These are phyloP conservation scores for Paraphoma chrysanthemicola DNA, from an alignment of 2,329 filamentous ascomycete species.

Conservation along the genomic window DNA sequence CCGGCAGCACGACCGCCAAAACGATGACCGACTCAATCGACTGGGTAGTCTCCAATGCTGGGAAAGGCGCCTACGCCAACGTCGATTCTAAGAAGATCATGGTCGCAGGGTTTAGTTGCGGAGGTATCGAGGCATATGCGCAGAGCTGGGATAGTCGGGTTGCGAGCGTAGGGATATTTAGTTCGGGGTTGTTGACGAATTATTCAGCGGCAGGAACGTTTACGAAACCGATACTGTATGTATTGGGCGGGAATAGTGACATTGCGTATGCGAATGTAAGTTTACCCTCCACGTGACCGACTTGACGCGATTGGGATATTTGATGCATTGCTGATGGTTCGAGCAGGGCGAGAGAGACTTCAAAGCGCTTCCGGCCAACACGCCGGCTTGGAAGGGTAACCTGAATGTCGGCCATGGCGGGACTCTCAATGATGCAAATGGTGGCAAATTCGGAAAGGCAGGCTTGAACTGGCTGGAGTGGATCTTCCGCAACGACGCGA, in stretches of 20 bases:
- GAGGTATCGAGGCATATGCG: slow-evolving; percentile 22
- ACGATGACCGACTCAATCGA: slow-evolving; percentile 20
- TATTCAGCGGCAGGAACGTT: slow-evolving; percentile 9
- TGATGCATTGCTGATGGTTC: background rate
- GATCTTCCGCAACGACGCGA: slow-evolving; percentile 16
- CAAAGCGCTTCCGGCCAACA: slow-evolving; percentile 13
- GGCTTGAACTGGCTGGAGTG: slow-evolving; percentile 21
- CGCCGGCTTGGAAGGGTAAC: slow-evolving; percentile 28
- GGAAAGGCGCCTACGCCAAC: slow-evolving; percentile 22
- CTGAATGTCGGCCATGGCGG: slow-evolving; percentile 27
- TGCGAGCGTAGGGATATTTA: slow-evolving; percentile 19
- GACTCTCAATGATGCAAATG: slow-evolving; percentile 16
- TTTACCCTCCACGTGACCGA: background rate
- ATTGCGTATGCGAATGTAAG: slow-evolving; percentile 28
- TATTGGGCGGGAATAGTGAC: slow-evolving; percentile 21
- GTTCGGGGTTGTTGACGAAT: slow-evolving; percentile 20
- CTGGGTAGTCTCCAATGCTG: slow-evolving; percentile 17
- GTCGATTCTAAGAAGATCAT: slow-evolving; percentile 24
- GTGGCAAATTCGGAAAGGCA: slow-evolving; percentile 21
- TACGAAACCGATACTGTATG: slow-evolving; percentile 22
- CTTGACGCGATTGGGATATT: background rate
- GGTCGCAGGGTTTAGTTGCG: slow-evolving; percentile 22
- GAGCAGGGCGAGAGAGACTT: slow-evolving; percentile 25
- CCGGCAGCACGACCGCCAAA: slow-evolving; percentile 10
- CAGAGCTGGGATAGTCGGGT: slow-evolving; percentile 21